These are phyloP conservation scores for Xylariaceae sp. DNA, from an alignment of 2,329 filamentous ascomycete species.

Conservation along the genomic window DNA sequence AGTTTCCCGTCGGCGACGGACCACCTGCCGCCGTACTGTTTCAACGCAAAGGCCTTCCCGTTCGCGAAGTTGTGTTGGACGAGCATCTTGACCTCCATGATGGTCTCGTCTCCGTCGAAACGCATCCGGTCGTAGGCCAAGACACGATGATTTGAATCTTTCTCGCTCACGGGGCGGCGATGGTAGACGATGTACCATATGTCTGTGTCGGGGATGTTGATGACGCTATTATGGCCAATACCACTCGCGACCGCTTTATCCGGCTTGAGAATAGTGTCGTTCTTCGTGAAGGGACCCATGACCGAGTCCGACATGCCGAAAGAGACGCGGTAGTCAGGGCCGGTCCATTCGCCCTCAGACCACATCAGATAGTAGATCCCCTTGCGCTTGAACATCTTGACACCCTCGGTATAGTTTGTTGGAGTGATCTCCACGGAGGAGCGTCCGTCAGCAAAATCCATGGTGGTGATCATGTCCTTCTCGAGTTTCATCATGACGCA, in stretches of 20 bases:
- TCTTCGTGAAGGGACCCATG: conserved; percentile 38
- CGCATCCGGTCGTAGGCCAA: conserved; percentile 45
- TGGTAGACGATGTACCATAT: conserved; percentile 45
- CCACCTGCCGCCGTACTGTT: conserved; percentile 27
- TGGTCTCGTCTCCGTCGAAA: conserved; percentile 41
- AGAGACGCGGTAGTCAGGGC: conserved; percentile 42
- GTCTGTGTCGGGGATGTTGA: conserved; percentile 35
- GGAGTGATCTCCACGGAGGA: conserved; percentile 43
- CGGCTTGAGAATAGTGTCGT: conserved; percentile 36
- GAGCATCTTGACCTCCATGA: conserved; percentile 40
- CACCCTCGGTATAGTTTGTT: conserved; percentile 40
- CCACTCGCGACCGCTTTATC: conserved; percentile 33
- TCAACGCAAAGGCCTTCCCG: conserved; percentile 37
- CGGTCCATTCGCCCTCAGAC: conserved; percentile 42
- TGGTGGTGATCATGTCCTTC: conserved; percentile 40
- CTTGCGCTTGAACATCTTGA: conserved; percentile 40
- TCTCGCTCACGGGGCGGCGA: conserved; percentile 41
- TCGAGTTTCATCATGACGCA: conserved; percentile 40
- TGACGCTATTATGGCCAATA: conserved; percentile 40
- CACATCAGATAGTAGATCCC: conserved; percentile 42
- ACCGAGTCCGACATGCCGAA: conserved; percentile 39
- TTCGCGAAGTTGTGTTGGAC: conserved; percentile 41
- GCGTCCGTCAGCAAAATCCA: conserved; percentile 37
- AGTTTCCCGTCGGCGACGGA: conserved; percentile 28
- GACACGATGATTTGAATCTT: conserved; percentile 42